Conservation (phyloP, 192 early-diverging fungal genomes). For the Coemansia brasiliensis region DNA sequence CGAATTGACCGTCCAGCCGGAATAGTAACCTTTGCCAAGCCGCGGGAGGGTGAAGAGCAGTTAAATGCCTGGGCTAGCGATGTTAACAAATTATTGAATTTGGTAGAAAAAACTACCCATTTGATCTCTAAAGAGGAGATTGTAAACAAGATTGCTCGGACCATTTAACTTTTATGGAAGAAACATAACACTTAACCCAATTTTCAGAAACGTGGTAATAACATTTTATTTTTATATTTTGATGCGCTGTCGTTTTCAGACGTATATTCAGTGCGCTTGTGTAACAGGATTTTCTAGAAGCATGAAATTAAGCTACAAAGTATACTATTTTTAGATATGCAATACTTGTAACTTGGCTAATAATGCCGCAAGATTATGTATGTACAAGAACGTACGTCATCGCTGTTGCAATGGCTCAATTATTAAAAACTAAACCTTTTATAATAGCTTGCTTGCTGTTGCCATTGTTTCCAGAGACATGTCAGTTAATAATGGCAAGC, state of each 20-base stretch:
- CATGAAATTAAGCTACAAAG: no score
- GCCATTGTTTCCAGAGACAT: not conserved
- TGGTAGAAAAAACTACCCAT: slow-evolving; percentile 96
- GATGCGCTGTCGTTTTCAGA: no score
- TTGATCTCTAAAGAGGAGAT: slow-evolving; percentile 90
- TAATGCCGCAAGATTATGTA: slow-evolving; percentile 11
- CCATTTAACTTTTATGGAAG: slow-evolving; percentile 30
- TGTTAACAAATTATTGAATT: slow-evolving; percentile 79
- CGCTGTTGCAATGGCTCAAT: slow-evolving; percentile 39
- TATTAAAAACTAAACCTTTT: slow-evolving; percentile 30
- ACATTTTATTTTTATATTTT: no score
- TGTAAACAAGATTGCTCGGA: slow-evolving; percentile 77
- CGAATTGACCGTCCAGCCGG: slow-evolving; percentile 92
- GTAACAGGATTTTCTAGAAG: no score
- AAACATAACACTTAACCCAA: no score
- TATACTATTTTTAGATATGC: no score
- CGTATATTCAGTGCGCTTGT: no score
- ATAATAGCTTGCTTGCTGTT: slow-evolving; percentile 12
- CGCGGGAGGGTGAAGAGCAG: slow-evolving; percentile 83
- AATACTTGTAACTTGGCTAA: not conserved
- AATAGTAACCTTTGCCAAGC: slow-evolving; percentile 81
- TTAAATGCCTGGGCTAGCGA: slow-evolving; percentile 93
- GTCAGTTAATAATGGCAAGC: not conserved
- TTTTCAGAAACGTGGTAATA: no score
- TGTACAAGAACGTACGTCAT: slow-evolving; percentile 30